Base-by-base conservation (phyloP, 768 basidiomycete species). In the Lentinula sp. region DNA sequence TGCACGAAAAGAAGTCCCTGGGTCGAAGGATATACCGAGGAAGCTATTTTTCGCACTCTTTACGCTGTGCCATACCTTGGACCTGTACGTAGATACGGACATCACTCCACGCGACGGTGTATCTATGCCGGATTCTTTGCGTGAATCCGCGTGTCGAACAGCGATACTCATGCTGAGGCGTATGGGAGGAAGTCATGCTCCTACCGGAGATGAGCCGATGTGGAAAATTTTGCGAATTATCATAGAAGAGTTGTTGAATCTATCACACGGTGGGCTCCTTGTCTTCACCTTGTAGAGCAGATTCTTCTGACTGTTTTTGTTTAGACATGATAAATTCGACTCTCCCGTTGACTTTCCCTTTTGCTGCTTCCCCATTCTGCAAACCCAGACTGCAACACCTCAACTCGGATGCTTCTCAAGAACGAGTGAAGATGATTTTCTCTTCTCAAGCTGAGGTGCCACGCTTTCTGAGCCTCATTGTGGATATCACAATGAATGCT, bases 71-170 rank as follows among this genome's bases (percentile, higher is more conserved):
- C 69, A 76, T 57, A 77, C 78, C 1, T 73, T 89, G 39, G 86
- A 87, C 62, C 69, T 78, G 35, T 91, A 89, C 85, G 68, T 78
- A 37, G 81, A 82, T 55, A 74, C 73, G n/a, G 73, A 76, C 46
- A 73, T 75, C 21, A 64, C 70, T n/a, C 65, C 63, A 23, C 70
- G 77, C 52, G 75, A 75, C 21, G 78, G 69, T 15, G 68, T 79
- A 48, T 71, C 76, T 31, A 74, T 77, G 11, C 87, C 89, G 0
- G 68, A 67, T 4, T 70, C 73, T 2, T 69, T 91, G 64, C 82
- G 78, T 66, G 72, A 76, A 37, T 80, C 76, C 62, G 76, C 81
- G 3, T 71, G 78, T 18, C 66, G 73, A 32, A 77, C 79, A 16
- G 70, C 80, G 23, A 72, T 78, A 5, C 71, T 73, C 31, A 67